phyloP scores from a whole-genome alignment of 495 filamentous ascomycete genomes.

The Hypoxylon trugodes region DNA sequence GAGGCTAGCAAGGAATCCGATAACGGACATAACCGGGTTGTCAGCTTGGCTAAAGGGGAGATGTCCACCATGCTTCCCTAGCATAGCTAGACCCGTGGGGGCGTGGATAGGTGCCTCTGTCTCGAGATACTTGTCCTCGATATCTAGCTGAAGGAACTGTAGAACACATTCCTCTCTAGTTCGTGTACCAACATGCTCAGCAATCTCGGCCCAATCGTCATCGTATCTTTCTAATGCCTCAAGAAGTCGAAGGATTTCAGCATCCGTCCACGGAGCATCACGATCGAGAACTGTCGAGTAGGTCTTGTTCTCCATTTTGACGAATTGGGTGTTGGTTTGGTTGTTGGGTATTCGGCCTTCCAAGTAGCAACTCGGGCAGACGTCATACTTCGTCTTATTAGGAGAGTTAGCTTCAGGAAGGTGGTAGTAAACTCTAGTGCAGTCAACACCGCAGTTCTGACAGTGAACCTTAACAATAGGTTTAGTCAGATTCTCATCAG shows the following conservation, averaged over 20 bases:
- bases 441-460: slow-evolving; percentile 90
- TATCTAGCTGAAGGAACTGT: slow-evolving; percentile 91
- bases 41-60: slow-evolving; percentile 88
- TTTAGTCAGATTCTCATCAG: slow-evolving; percentile 68
- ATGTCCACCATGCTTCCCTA: slow-evolving; percentile 71
- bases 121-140: slow-evolving; percentile 88
- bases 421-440: slow-evolving; percentile 91
- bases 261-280: slow-evolving; percentile 88
- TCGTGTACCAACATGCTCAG: slow-evolving; percentile 87
- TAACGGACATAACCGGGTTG: slow-evolving; percentile 94
- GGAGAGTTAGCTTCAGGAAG: slow-evolving; percentile 67
- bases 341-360: slow-evolving; percentile 80
- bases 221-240: slow-evolving; percentile 91
- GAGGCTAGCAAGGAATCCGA: slow-evolving; percentile 89
- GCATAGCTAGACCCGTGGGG: slow-evolving; percentile 66
- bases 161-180: slow-evolving; percentile 97
- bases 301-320: slow-evolving; percentile 84
- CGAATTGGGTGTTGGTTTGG: slow-evolving; percentile 76
- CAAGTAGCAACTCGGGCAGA: slow-evolving; percentile 89
- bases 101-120: slow-evolving; percentile 70
- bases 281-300: slow-evolving; percentile 79
- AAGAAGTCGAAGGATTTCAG: slow-evolving; percentile 82
- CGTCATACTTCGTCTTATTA: slow-evolving; percentile 75
- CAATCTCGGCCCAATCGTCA: slow-evolving; percentile 93
- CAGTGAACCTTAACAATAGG: slow-evolving; percentile 70